Percentiles rank a stretch among this genome's conserved stretches.
Evolutionary conservation across 1,284 basidiomycete genomes (phyloP).

Genomic region (Hemileia vastatrix): DNA sequence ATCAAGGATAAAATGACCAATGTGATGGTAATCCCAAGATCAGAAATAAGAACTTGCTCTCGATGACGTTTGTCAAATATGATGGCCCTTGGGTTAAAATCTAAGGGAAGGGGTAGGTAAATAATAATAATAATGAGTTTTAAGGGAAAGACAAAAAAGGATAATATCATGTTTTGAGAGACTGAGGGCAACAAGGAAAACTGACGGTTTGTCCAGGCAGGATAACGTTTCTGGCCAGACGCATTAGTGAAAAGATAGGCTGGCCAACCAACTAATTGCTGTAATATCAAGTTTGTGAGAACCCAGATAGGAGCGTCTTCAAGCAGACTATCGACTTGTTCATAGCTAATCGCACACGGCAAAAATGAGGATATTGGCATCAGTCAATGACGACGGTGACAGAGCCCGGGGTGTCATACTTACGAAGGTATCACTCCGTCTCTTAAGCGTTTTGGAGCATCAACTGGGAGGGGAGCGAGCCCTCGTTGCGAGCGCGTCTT

Average conservation of each 20-base stretch:
- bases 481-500: constrained; percentile 66
- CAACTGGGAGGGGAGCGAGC: constrained; percentile 51
- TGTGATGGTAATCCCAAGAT: constrained; percentile 70
- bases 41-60: constrained; percentile 70
- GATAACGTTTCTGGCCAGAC: constrained; percentile 79
- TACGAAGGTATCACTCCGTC: constrained; percentile 77
- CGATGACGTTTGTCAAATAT: constrained; percentile 70
- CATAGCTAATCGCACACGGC: constrained; percentile 57
- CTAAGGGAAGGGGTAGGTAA: constrained; percentile 50
- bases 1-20: constrained; percentile 55
- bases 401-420: constrained; percentile 57
- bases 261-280: constrained; percentile 71
- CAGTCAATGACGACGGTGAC: constrained; percentile 41
- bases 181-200: constrained; percentile 27
- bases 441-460: constrained; percentile 5
- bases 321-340: constrained; percentile 72
- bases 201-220: constrained; percentile 69
- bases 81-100: constrained; percentile 55
- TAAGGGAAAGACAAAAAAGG: neutral
- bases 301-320: constrained; percentile 86
- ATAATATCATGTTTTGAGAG: neutral
- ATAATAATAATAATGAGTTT: too few relatives aligned
- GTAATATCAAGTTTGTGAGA: constrained; percentile 56
- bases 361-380: constrained; percentile 50
- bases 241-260: constrained; percentile 75